Percentiles rank a stretch among this genome's conserved stretches.
Conservation (phyloP, 495 filamentous ascomycete genomes). For the Terfezia boudieri region DNA sequence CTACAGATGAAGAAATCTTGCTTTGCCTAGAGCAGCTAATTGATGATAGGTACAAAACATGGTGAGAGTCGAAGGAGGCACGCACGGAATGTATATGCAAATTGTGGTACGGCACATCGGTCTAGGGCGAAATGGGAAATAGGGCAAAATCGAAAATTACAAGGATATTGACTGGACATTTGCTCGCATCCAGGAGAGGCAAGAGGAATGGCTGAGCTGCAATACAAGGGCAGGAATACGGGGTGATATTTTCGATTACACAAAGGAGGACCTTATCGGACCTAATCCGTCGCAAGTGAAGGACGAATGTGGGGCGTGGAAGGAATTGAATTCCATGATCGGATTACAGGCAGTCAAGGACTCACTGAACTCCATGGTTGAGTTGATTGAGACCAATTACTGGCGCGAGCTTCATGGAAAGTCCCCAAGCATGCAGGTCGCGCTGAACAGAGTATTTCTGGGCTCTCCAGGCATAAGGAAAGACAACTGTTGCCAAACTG, state of each 20-base stretch:
- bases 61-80: constrained; percentile 34
- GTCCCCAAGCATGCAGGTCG: constrained; percentile 28
- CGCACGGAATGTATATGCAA: constrained; percentile 32
- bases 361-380: constrained; percentile 27
- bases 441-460: constrained; percentile 48
- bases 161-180: no score
- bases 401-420: constrained; percentile 28
- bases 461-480: constrained; percentile 53
- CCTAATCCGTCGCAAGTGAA: constrained; percentile 32
- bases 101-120: constrained; percentile 35
- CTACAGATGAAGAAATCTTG: constrained; percentile 40
- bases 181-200: constrained; percentile 28
- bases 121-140: constrained; percentile 36
- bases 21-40: constrained; percentile 30
- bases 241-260: constrained; percentile 22
- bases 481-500: constrained; percentile 53
- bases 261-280: constrained; percentile 35
- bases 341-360: constrained; percentile 36
- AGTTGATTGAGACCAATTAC: constrained; percentile 32
- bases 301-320: constrained; percentile 28
- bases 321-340: constrained; percentile 30
- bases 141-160: constrained; percentile 36
- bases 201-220: constrained; percentile 28
- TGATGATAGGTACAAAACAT: constrained; percentile 23
- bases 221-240: constrained; percentile 17